phyloP scores from a whole-genome alignment of 1,284 basidiomycete species.

The Marasmius sp. region DNA sequence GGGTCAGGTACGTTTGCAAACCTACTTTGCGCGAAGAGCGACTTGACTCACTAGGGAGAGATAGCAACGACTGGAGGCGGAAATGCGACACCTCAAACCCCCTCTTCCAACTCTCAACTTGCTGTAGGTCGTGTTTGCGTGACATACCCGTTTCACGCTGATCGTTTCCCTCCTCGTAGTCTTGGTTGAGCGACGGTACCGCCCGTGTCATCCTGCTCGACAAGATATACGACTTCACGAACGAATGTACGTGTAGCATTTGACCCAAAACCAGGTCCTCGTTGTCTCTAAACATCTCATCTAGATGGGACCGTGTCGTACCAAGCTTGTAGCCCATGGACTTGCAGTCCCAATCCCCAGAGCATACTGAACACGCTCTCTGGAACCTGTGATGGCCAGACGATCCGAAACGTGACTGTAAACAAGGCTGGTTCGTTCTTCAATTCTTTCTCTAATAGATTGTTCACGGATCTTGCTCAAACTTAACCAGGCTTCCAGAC shows the following conservation, averaged over 20 bases:
- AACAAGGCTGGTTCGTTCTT: slow-evolving; percentile 1
- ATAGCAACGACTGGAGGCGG: slow-evolving; percentile 33
- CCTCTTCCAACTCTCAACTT: slow-evolving; percentile 18
- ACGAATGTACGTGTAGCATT: not conserved
- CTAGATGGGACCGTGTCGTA: slow-evolving; percentile 23
- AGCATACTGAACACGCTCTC: slow-evolving; percentile 1
- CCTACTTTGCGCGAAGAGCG: not conserved
- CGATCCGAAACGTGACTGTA: not conserved
- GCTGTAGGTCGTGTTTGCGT: not conserved
- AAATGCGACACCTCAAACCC: slow-evolving; percentile 26
- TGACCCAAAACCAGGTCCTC: not conserved
- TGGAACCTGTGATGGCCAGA: not conserved
- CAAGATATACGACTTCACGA: slow-evolving; percentile 31
- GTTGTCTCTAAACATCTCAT: not conserved
- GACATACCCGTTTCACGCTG: not conserved
- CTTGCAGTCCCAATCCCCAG: not conserved
- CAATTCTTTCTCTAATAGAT: not conserved
- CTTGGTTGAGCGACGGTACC: slow-evolving; percentile 28
- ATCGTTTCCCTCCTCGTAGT: not conserved
- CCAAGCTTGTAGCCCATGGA: slow-evolving; percentile 22
- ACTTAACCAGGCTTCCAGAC: not conserved
- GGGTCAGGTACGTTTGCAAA: not conserved
- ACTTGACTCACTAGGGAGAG: not conserved
- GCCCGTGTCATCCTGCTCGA: slow-evolving; percentile 32
- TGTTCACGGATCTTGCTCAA: not conserved